Conservation (phyloP, 345 rosid species). For the Populus pruinosa region DNA sequence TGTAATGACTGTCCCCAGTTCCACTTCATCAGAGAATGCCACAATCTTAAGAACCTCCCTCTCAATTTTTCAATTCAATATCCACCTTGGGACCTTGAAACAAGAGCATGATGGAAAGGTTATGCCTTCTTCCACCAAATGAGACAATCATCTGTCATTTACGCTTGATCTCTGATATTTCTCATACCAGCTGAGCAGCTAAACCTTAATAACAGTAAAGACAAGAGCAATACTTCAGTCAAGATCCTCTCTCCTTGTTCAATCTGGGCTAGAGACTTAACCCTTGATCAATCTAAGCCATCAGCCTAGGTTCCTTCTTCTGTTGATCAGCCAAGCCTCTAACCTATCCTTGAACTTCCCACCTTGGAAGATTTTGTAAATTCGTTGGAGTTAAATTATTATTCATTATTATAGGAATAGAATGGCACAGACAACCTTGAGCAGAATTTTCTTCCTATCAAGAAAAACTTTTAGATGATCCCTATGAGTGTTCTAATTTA, state of each 20-base stretch:
- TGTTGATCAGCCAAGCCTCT: background rate
- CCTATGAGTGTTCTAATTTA: background rate
- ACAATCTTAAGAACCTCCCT: background rate
- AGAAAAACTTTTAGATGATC: background rate
- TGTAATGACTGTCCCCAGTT: background rate
- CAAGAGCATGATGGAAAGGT: background rate
- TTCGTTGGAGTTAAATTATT: background rate
- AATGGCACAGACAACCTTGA: background rate
- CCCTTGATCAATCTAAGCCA: background rate
- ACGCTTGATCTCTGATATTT: background rate
- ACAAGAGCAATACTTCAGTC: background rate
- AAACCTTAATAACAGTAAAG: background rate
- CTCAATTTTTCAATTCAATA: background rate
- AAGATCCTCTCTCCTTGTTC: background rate
- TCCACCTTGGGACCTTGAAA: background rate
- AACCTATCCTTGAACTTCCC: background rate
- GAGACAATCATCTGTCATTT: background rate
- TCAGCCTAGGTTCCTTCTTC: background rate
- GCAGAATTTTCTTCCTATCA: background rate
- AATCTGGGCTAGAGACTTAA: background rate
- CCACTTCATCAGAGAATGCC: background rate
- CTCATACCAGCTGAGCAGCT: background rate
- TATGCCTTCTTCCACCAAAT: background rate
- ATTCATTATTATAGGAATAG: background rate
- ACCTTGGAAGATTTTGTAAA: too few relatives aligned